Conservation (phyloP, 805 yeast species). For the Kregervanrija pseudodelftensis region DNA sequence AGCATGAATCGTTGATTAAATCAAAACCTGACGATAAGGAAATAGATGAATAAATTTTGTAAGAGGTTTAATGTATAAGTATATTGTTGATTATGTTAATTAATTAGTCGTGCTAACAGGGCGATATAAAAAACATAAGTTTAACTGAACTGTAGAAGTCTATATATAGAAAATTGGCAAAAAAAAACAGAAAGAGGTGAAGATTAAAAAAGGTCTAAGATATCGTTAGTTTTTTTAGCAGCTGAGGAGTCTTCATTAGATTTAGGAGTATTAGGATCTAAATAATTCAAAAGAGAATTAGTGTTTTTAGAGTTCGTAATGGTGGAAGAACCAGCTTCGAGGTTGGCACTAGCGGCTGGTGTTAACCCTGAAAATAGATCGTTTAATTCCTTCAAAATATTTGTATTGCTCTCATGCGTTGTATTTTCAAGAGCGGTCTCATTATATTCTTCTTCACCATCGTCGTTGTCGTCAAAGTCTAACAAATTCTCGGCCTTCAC, state of each 20-base stretch:
- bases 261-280: not conserved
- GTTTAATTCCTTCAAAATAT: conserved; percentile 64
- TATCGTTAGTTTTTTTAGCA: not conserved
- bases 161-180: not conserved
- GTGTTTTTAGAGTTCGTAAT: not conserved
- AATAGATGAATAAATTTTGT: conserved; percentile 14
- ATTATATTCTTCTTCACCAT: conserved; percentile 5
- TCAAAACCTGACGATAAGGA: conserved; percentile 17
- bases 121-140: not conserved
- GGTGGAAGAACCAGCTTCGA: not conserved
- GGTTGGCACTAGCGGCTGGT: too few relatives aligned
- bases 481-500: conserved; percentile 73
- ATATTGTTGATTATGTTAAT: too few relatives aligned
- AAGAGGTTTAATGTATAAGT: too few relatives aligned
- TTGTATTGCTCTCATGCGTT: conserved; percentile 24
- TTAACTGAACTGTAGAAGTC: conserved; percentile 7
- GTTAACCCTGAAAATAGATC: conserved; percentile 47
- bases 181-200: not conserved
- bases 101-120: too few relatives aligned
- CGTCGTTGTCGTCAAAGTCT: conserved; percentile 71
- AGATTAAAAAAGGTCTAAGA: conserved; percentile 2
- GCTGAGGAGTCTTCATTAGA: not conserved
- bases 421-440: conserved; percentile 13
- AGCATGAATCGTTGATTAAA: conserved; percentile 18
- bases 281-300: not conserved